Evolutionary conservation across 495 filamentous ascomycete species (phyloP).

Genomic region (Trichoderma gamsii): DNA sequence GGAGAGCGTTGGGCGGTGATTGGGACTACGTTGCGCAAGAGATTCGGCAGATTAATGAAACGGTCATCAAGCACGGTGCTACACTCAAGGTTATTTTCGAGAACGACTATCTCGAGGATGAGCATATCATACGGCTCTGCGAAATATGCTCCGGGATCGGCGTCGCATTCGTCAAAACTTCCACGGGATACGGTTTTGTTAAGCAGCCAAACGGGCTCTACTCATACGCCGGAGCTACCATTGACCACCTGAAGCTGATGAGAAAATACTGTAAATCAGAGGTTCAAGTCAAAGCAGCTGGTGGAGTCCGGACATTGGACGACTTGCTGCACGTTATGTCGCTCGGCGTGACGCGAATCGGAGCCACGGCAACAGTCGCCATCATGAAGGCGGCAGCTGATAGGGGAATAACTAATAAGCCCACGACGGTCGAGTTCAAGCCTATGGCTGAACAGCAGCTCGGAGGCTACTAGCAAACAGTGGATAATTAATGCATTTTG

Average conservation of each 20-base stretch:
- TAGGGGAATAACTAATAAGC: slow-evolving; percentile 35
- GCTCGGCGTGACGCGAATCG: slow-evolving; percentile 43
- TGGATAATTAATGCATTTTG: too few species aligned
- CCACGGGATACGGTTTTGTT: slow-evolving; percentile 52
- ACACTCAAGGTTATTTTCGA: slow-evolving; percentile 57
- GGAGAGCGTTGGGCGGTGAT: slow-evolving; percentile 47
- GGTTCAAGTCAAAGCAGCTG: slow-evolving; percentile 52
- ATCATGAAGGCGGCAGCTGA: slow-evolving; percentile 50
- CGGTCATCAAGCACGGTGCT: slow-evolving; percentile 33
- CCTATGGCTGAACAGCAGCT: not conserved
- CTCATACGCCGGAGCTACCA: slow-evolving; percentile 45
- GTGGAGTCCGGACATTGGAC: slow-evolving; percentile 45
- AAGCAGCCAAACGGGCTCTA: slow-evolving; percentile 44
- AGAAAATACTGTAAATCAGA: slow-evolving; percentile 35
- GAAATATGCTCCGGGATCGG: slow-evolving; percentile 42
- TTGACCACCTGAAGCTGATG: slow-evolving; percentile 48
- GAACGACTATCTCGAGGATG: slow-evolving; percentile 44
- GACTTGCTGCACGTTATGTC: slow-evolving; percentile 36
- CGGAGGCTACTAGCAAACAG: too few species aligned
- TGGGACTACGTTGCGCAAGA: slow-evolving; percentile 50
- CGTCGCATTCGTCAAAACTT: slow-evolving; percentile 54
- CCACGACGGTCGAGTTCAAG: not conserved
- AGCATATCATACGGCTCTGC: slow-evolving; percentile 45
- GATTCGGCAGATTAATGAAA: slow-evolving; percentile 43
- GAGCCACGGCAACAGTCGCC: slow-evolving; percentile 46